Base-by-base conservation (phyloP, 768 basidiomycete genomes). In the Trametes cinnabarina region DNA sequence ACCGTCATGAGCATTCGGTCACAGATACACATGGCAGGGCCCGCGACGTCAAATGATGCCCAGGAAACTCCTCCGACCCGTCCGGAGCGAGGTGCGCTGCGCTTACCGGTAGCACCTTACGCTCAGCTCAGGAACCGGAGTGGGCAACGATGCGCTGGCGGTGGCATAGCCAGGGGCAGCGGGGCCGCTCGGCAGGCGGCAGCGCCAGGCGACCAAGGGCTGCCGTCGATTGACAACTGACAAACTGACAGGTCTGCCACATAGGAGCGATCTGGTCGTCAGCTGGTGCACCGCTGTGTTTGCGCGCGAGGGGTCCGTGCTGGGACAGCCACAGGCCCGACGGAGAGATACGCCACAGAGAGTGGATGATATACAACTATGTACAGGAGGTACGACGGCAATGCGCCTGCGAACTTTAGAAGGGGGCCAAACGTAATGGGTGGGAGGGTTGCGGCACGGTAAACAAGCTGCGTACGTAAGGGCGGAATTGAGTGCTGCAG, bases 281-380 rank as follows among this genome's bases (percentile, higher is more conserved):
- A 44, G 43, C 44, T 46, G 44, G 44, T 22, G 40, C n/a, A n/a
- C n/a, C n/a, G n/a, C n/a, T n/a, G n/a, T n/a, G n/a, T 32, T 6
- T 20, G 22, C 19, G 41, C 44, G 44, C 44, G 44, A 28, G 44
- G 44, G n/a, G n/a, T n/a, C n/a, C n/a, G n/a, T n/a, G n/a, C n/a
- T n/a, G n/a, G n/a, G n/a, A n/a, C n/a, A n/a, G 25, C 14, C 44
- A 26, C 14, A 20, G 25, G 17, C 44, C 17, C 3, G 40, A 32
- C 30, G 30, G 30, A 32, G 12, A 42, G 19, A 40, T 26, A 20
- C 12, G 35, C 15, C 4, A 49, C 22, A 22, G 4, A n/a, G n/a
- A n/a, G n/a, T n/a, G n/a, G 34, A 40, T 54, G 26, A 9, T 44
- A 50, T 60, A 60, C 59, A 51, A 39, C 35, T 60, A 60, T 60